A percentile compares a stretch with the other conserved stretches of the same genome.
These are phyloP conservation scores for Boletellus deceptivus DNA, from an alignment of 1,284 basidiomycete species.

Conservation along the genomic window DNA sequence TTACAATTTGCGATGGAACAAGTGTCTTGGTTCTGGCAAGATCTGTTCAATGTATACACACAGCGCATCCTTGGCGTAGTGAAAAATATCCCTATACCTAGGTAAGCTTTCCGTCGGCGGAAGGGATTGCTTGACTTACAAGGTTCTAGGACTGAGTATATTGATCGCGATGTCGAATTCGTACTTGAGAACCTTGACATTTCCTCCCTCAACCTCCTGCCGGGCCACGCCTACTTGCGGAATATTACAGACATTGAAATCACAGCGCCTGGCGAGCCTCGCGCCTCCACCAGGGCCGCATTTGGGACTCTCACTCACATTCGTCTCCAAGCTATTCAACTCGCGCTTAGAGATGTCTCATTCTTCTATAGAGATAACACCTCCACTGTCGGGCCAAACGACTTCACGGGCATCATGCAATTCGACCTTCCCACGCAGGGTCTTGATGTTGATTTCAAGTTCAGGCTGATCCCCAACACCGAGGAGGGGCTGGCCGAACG, in stretches of 20 bases:
- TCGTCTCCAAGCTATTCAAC: slow-evolving; percentile 59
- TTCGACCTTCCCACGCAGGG: slow-evolving; percentile 63
- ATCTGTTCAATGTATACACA: slow-evolving; percentile 63
- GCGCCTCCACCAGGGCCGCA: slow-evolving; percentile 42
- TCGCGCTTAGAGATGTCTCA: slow-evolving; percentile 59
- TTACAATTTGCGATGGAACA: slow-evolving; percentile 53
- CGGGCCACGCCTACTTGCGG: slow-evolving; percentile 66
- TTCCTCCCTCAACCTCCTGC: slow-evolving; percentile 60
- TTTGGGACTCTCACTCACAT: slow-evolving; percentile 63
- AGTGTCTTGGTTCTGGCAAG: slow-evolving; percentile 70
- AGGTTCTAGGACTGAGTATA: slow-evolving; percentile 57
- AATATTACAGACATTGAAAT: slow-evolving; percentile 73
- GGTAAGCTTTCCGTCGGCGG: slow-evolving; percentile 38
- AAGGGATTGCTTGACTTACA: slow-evolving; percentile 4
- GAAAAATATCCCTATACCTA: slow-evolving; percentile 61
- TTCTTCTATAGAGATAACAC: slow-evolving; percentile 69
- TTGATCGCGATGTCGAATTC: slow-evolving; percentile 62
- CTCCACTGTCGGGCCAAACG: slow-evolving; percentile 47
- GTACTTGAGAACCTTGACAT: slow-evolving; percentile 70
- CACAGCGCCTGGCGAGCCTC: slow-evolving; percentile 41
- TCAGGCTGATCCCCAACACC: slow-evolving; percentile 57
- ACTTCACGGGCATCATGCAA: slow-evolving; percentile 59
- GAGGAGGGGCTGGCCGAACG: slow-evolving; percentile 41
- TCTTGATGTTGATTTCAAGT: slow-evolving; percentile 61
- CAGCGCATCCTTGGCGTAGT: slow-evolving; percentile 49